Conservation (phyloP, 305 asterid species). For the Coffea humblotiana region DNA sequence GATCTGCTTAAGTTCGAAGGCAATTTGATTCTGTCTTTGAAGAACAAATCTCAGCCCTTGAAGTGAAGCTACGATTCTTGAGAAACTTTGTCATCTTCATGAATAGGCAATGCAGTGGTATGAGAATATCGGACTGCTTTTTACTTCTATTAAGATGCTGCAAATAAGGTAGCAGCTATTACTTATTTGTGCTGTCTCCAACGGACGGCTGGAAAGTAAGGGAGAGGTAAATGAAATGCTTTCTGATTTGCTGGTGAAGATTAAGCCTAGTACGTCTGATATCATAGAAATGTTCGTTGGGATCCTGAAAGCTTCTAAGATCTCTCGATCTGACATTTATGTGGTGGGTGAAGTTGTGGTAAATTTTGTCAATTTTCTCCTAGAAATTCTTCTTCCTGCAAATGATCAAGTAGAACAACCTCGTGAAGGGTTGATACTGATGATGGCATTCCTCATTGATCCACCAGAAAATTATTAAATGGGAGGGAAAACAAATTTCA, state of each 20-base stretch:
- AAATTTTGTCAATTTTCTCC: slow-evolving; percentile 12
- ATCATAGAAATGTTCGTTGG: neutral
- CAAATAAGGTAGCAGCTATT: neutral
- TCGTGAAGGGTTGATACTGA: neutral
- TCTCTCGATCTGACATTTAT: neutral
- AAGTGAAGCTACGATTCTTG: no score
- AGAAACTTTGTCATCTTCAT: no score
- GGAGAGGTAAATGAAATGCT: neutral
- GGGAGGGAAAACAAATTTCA: no score
- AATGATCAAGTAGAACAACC: neutral
- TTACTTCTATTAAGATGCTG: no score
- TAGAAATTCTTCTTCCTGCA: neutral
- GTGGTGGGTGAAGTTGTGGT: neutral
- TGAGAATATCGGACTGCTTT: no score
- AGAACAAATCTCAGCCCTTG: no score
- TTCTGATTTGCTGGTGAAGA: neutral
- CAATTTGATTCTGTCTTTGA: no score
- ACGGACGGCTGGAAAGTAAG: neutral
- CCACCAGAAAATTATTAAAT: no score
- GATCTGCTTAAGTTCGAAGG: no score
- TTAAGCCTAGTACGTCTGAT: neutral
- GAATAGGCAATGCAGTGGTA: no score
- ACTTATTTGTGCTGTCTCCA: slow-evolving; percentile 6
- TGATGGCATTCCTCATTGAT: neutral
- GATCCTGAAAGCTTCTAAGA: neutral